Evolutionary conservation across 345 rosid species (phyloP), one percentile per base, ranked within the genome.

Genomic region (Salix dunnii): DNA sequence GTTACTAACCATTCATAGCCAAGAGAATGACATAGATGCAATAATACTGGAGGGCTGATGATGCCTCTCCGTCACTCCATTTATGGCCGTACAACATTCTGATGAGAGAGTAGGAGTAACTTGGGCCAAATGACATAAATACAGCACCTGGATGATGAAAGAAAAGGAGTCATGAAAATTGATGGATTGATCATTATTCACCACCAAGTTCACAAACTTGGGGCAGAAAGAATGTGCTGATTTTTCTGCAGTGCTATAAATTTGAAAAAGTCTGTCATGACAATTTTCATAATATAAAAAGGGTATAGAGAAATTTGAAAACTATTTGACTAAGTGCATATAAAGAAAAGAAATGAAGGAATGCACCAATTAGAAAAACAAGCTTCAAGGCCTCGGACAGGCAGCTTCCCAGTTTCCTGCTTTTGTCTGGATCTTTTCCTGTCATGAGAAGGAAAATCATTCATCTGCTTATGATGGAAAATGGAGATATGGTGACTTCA

Each of bases 31-130:
- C 84, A 80, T 93, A 94, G 70, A 92, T 74, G 84, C 95, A 96
- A 77, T 93, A 96, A 81, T 89, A 96, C 68, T 84, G 90, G 53
- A 94, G 94, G 55, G 93, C 97, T 4, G 79, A 51, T 36, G 97
- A 86, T 43, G 95, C 97, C 86, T 96, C 99, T 75, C 99, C 98
- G 71, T 94, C 98, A 61, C 98, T 96, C 99, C 99, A 96, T 88
- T 90, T 93, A 71, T 75, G 85, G 55, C 98, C 98, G 82, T 89
- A 93, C 83, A 96, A 77, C 79, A 96, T 71, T 86, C 99, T 88
- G 80, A 96, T 85, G 80, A 93, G 88, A 66, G 97, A 90, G 89
- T 94, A 96, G 12, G 98, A 93, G 86, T 89, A 96, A 79, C 99
- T 94, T 72, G 99, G 99, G 43, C 98, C 99, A 84, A 92, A 96